Conservation (phyloP, 257 asterid species). For the Fraxinus americana region DNA sequence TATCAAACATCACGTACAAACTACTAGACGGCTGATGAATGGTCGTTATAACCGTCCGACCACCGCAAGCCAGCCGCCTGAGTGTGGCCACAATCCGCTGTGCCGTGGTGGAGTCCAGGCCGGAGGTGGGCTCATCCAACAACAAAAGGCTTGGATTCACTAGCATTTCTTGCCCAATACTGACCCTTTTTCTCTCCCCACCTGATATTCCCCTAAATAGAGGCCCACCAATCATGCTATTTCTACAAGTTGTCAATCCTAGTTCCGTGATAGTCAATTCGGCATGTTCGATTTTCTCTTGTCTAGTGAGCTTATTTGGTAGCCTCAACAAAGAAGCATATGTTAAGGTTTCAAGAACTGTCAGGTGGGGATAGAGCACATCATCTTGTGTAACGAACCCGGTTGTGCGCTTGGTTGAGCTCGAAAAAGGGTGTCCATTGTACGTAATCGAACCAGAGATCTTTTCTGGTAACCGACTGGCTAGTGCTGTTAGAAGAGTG, state of each 20-base stretch:
- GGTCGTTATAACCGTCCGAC: constrained; percentile 73
- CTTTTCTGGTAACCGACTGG: constrained; percentile 65
- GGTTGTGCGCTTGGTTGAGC: constrained; percentile 49
- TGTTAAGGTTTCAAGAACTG: constrained; percentile 73
- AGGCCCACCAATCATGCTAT: constrained; percentile 63
- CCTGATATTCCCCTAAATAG: constrained; percentile 75
- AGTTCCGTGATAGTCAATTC: constrained; percentile 58
- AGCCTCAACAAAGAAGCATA: constrained; percentile 71
- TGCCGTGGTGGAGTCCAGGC: constrained; percentile 88
- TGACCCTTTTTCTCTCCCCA: constrained; percentile 83
- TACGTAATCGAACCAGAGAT: constrained; percentile 61
- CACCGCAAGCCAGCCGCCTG: constrained; percentile 62
- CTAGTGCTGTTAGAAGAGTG: constrained; percentile 71
- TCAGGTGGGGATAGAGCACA: constrained; percentile 74
- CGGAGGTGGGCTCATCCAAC: constrained; percentile 92
- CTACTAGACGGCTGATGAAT: constrained; percentile 93
- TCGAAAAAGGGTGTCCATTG: constrained; percentile 58
- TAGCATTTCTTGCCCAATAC: constrained; percentile 86
- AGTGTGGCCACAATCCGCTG: constrained; percentile 60
- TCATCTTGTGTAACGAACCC: constrained; percentile 91
- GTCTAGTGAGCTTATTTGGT: constrained; percentile 45
- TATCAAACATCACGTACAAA: constrained; percentile 76
- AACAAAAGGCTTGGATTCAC: constrained; percentile 77
- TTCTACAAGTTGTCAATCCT: constrained; percentile 66
- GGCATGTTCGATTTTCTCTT: constrained; percentile 62